phyloP scores from a whole-genome alignment of 2,329 filamentous ascomycete species.

The Curvularia eragrostidis region DNA sequence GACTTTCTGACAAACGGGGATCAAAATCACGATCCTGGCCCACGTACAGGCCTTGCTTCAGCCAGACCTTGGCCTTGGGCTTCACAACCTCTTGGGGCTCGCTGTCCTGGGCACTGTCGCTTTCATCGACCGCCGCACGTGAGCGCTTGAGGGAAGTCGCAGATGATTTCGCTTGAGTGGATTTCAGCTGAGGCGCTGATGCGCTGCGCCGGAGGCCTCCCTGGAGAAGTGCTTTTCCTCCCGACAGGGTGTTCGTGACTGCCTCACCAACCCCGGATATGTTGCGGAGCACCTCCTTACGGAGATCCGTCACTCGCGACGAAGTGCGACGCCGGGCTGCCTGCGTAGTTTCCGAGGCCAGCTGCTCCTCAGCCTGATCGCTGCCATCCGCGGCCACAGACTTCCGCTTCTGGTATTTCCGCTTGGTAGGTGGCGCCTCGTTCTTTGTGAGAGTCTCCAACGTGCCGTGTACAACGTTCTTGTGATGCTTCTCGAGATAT shows the following conservation, averaged over 20 bases:
- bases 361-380: slow-evolving; percentile 42
- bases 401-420: slow-evolving; percentile 25
- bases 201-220: slow-evolving; percentile 38
- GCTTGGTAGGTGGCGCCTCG: slow-evolving; percentile 29
- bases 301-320: slow-evolving; percentile 42
- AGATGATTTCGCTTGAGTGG: slow-evolving; percentile 20
- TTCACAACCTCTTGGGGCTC: slow-evolving; percentile 30
- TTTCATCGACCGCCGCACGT: slow-evolving; percentile 29
- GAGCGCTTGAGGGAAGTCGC: slow-evolving; percentile 32
- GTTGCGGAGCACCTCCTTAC: slow-evolving; percentile 44
- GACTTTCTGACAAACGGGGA: slow-evolving; percentile 56
- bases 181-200: slow-evolving; percentile 33
- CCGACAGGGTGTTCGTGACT: slow-evolving; percentile 44
- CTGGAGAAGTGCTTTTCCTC: slow-evolving; percentile 46
- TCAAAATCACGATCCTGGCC: slow-evolving; percentile 68
- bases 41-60: slow-evolving; percentile 83
- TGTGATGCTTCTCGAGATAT: slow-evolving; percentile 49
- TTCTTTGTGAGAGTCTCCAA: slow-evolving; percentile 27
- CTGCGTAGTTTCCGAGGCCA: slow-evolving; percentile 42
- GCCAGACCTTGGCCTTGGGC: slow-evolving; percentile 72
- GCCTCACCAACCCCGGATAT: slow-evolving; percentile 37
- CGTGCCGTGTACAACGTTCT: slow-evolving; percentile 45
- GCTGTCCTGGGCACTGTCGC: slow-evolving; percentile 22
- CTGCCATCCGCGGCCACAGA: slow-evolving; percentile 20
- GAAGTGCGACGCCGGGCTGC: slow-evolving; percentile 44